Percentiles rank a stretch among this genome's conserved stretches.
These are phyloP conservation scores for Rhizoctonia solani DNA, from an alignment of 1,284 basidiomycete genomes.

Conservation along the genomic window DNA sequence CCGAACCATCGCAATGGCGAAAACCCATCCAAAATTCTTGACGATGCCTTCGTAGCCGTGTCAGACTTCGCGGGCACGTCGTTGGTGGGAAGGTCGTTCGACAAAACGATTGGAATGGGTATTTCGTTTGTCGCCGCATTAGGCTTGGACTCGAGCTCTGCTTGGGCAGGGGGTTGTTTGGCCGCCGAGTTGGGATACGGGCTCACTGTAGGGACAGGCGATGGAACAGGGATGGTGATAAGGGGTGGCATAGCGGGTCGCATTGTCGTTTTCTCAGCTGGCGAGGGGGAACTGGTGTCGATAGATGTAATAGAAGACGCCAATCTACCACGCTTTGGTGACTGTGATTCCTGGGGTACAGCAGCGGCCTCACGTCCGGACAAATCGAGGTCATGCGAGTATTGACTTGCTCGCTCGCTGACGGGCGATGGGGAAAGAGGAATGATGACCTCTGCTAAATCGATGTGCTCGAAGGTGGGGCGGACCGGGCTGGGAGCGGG, in stretches of 20 bases:
- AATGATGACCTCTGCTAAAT: background rate
- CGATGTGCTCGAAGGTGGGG: background rate
- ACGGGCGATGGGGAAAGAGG: slow-evolving; percentile 1
- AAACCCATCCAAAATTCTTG: background rate
- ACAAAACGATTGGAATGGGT: background rate
- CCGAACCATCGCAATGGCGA: slow-evolving; percentile 30
- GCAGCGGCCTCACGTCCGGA: background rate
- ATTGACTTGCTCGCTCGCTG: background rate
- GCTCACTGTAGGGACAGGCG: background rate
- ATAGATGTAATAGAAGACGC: background rate
- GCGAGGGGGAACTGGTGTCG: background rate
- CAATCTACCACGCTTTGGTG: background rate
- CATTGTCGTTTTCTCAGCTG: background rate
- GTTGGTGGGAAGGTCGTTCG: background rate
- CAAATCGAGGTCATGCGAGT: background rate
- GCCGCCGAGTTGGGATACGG: background rate
- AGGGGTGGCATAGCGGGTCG: slow-evolving; percentile 24
- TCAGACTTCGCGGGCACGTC: background rate
- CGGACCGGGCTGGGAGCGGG: background rate
- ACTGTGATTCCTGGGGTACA: background rate
- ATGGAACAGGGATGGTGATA: slow-evolving; percentile 15
- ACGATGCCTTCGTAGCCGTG: background rate
- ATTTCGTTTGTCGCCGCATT: background rate
- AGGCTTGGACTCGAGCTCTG: background rate
- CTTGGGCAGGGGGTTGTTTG: too few relatives aligned